Evolutionary conservation across 1,284 basidiomycete genomes (phyloP), one percentile per base, ranked within the genome.

Genomic region (Ganoderma leucocontextum): DNA sequence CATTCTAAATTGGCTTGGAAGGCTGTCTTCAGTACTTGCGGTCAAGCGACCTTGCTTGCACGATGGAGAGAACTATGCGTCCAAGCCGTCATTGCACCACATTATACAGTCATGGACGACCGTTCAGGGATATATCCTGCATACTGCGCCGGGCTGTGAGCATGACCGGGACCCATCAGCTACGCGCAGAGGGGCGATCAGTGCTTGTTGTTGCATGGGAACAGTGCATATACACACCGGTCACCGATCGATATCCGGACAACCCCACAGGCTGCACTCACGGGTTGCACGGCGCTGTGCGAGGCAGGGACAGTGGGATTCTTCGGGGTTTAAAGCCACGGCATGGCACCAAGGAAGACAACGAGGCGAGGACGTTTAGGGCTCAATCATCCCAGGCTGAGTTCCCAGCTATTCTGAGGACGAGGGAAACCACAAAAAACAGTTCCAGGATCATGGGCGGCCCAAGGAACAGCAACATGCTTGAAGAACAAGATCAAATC

Each of bases 141-240:
- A 38, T 58, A 13, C 35, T 38, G 35, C 55, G 35, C 35, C 55
- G 8, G 29, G 35, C 10, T 1, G 35, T 38, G 35, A 55, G 22
- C 53, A 22, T 35, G 22, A 33, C n/a, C n/a, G n/a, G n/a, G n/a
- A n/a, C 2, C 19, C 55, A 58, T 38, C 33, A 58, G 9, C 17
- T 35, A 58, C 35, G 55, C 55, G 19, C n/a, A 36, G 19, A 58
- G 33, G 35, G 35, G 55, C 55, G 17, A 58, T 58, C 55, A 58
- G n/a, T 38, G 35, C 33, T 38, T 58, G 55, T 38, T 58, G 55
- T 19, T n/a, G 55, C 55, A 58, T 38, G 55, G 35, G 55, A 58
- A 58, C 17, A n/a, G 35, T 10, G 55, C 55, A 58, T 38, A 36
- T n/a, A 58, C 55, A 58, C 35, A 35, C 35, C 53, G 29, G 53